Percentiles rank a stretch among this genome's conserved stretches.
Conservation (phyloP, 2,329 filamentous ascomycete genomes). For the Tolypocladium tundrense region DNA sequence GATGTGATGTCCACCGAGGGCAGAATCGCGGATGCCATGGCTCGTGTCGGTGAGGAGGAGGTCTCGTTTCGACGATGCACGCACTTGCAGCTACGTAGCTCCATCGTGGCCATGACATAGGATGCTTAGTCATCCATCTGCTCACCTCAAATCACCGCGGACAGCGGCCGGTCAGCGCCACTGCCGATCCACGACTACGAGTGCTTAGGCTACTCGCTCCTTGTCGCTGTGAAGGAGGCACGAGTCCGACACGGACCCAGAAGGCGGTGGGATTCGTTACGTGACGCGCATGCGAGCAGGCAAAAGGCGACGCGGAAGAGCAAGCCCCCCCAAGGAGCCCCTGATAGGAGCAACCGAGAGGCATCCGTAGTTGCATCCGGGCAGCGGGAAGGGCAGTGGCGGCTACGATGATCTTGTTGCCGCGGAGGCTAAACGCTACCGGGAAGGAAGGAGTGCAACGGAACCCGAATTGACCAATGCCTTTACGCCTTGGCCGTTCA, state of each 20-base stretch:
- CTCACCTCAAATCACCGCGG: not conserved
- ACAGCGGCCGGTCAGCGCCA: not conserved
- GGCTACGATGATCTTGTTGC: not conserved
- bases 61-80: not conserved
- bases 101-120: not conserved
- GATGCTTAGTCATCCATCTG: slow-evolving; percentile 1
- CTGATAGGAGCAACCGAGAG: not conserved
- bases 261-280: not conserved
- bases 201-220: too few species aligned
- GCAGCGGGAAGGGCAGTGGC: not conserved
- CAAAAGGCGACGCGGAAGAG: not conserved
- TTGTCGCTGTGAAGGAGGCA: not conserved
- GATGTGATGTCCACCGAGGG: slow-evolving; percentile 53
- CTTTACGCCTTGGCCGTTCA: not conserved
- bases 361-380: not conserved
- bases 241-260: not conserved
- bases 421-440: not conserved
- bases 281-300: not conserved
- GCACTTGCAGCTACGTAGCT: not conserved
- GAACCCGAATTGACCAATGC: not conserved
- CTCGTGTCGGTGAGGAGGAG: not conserved
- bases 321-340: not conserved
- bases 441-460: not conserved
- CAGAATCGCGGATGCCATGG: slow-evolving; percentile 3
- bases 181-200: not conserved